Evolutionary conservation across 768 basidiomycete species (phyloP), one percentile per base, ranked within the genome.

Genomic region (Vishniacozyma victoriae): DNA sequence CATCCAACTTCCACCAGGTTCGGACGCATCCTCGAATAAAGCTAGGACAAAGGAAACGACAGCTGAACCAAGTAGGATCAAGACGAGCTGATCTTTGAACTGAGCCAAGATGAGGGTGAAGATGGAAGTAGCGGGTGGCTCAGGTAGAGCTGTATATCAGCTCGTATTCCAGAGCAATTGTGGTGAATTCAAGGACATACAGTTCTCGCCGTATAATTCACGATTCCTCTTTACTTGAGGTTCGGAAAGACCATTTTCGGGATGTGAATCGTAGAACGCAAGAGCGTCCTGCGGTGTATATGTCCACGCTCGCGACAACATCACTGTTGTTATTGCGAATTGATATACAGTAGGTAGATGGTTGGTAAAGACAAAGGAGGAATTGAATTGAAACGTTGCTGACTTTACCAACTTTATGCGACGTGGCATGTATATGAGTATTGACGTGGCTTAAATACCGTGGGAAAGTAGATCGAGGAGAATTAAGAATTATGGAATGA

Each of bases 31-130:
- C 65, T 99, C 93, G 48, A 97, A 76, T 25, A 93, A 72, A 6
- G 93, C 93, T 33, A 99, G 77, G 13, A 92, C 76, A 72, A 99
- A 92, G 9, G 93, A 97, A 58, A 97, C 79, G 37, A 87, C 83
- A 12, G 93, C 93, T 1, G 91, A 95, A 2, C 80, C 91, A 38
- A 99, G 84, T 26, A 99, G 80, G 67, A 99, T 97, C 55, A 99
- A 83, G 35, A 99, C 93, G 23, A 99, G 81, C 73, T 95, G 90
- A 75, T 99, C 93, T 77, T 97, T 86, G 79, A 99, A 99, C 74
- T 99, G 93, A 59, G 95, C 91, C n/a, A 99, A 78, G 51, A 99
- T 85, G 52, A 97, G 82, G 67, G 88, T 80, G 88, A 90, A 91
- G 25, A 97, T 68, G 3, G 92, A 87, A 3, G 93, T 95, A 3